phyloP scores from a whole-genome alignment of 2,329 filamentous ascomycete genomes.

The Cercospora janseana region DNA sequence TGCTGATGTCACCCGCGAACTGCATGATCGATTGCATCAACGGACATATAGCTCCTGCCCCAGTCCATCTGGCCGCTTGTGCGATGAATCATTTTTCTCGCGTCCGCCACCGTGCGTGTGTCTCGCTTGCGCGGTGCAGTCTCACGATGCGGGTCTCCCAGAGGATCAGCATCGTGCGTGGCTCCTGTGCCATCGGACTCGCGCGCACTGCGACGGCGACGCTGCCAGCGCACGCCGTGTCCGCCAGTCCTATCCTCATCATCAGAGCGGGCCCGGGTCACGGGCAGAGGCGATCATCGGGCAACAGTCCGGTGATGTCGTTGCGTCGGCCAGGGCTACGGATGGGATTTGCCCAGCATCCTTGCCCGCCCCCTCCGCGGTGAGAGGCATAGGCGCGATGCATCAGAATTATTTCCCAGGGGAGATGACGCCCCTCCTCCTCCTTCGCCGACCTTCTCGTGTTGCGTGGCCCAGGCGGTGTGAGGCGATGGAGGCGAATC shows the following conservation, averaged over 20 bases:
- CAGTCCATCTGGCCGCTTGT: not conserved
- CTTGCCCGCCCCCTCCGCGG: not conserved
- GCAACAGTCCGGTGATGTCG: constrained; percentile 1
- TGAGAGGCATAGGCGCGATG: constrained; percentile 11
- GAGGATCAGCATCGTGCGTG: too few relatives aligned
- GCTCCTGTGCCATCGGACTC: too few relatives aligned
- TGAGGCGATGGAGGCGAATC: constrained; percentile 12
- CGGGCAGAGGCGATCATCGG: too few relatives aligned
- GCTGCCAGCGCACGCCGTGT: constrained; percentile 7
- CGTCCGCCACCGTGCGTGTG: not conserved
- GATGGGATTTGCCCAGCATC: not conserved
- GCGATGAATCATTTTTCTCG: constrained; percentile 3
- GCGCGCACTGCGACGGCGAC: too few relatives aligned
- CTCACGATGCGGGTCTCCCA: too few relatives aligned
- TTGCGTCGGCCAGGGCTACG: constrained; percentile 5
- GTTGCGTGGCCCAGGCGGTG: constrained; percentile 14
- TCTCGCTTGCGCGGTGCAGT: too few relatives aligned
- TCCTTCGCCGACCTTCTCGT: constrained; percentile 10
- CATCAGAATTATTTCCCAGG: constrained; percentile 10
- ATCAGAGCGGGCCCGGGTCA: too few relatives aligned
- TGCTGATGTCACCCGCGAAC: constrained; percentile 11
- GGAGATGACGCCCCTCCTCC: constrained; percentile 16
- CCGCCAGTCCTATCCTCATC: too few relatives aligned
- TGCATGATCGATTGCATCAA: constrained; percentile 9
- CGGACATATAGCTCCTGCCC: constrained; percentile 2